Conservation (phyloP, 2,329 filamentous ascomycete species). For the Penicillium sp. region DNA sequence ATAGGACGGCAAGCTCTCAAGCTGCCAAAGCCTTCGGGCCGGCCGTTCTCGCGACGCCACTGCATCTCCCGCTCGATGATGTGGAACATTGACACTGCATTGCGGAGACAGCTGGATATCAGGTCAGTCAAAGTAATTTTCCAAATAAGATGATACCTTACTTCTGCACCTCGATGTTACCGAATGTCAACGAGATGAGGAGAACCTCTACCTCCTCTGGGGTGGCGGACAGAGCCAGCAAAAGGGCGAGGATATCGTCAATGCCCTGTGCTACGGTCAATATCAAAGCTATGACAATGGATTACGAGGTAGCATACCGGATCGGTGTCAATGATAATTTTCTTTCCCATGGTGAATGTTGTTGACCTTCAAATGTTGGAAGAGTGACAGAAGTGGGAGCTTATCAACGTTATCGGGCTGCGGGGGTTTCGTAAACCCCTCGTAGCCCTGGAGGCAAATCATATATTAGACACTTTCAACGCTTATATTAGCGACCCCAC, state of each 20-base stretch:
- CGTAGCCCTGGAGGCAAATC: neutral
- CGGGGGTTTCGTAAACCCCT: slow-evolving; percentile 1
- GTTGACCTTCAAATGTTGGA: neutral
- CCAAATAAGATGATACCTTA: slow-evolving; percentile 33
- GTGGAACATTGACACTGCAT: slow-evolving; percentile 86
- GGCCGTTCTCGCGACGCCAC: slow-evolving; percentile 72
- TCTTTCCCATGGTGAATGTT: slow-evolving; percentile 57
- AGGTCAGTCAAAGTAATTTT: neutral
- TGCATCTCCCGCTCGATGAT: slow-evolving; percentile 83
- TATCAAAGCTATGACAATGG: neutral
- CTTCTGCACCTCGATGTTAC: slow-evolving; percentile 86
- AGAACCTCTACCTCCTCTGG: slow-evolving; percentile 82
- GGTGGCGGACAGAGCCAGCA: slow-evolving; percentile 78
- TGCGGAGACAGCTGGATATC: slow-evolving; percentile 69
- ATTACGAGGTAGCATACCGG: slow-evolving; percentile 57
- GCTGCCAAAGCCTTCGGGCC: slow-evolving; percentile 67
- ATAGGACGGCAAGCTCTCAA: slow-evolving; percentile 73
- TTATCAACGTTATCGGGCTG: slow-evolving; percentile 11
- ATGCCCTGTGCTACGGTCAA: slow-evolving; percentile 54
- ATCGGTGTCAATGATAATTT: slow-evolving; percentile 95
- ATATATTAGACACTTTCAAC: neutral
- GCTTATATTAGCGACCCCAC: neutral
- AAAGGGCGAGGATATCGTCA: slow-evolving; percentile 85
- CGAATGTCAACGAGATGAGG: slow-evolving; percentile 86
- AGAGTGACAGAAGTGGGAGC: slow-evolving; percentile 3